Percentiles rank a stretch among this genome's conserved stretches.
phyloP scores from a whole-genome alignment of 805 yeast genomes.

The Candida nemodendra region DNA sequence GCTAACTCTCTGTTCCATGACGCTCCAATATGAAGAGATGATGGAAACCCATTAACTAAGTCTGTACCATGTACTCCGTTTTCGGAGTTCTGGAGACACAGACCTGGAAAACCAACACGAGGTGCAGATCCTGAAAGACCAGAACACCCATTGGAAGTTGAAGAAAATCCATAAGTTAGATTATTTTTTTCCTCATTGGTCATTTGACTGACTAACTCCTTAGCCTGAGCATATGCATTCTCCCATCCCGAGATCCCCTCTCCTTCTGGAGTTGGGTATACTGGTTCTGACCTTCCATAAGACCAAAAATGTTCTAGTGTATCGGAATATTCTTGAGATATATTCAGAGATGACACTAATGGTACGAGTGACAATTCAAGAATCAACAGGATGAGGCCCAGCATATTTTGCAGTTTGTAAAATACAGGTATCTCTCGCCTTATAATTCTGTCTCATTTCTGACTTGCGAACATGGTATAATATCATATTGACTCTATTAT shows the following conservation, averaged over 20 bases:
- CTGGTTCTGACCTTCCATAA: constrained; percentile 19
- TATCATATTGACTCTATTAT: too few species aligned
- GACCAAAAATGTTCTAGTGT: constrained; percentile 15
- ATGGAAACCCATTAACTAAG: constrained; percentile 54
- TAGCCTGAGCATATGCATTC: constrained; percentile 54
- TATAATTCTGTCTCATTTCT: too few species aligned
- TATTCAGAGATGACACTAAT: background rate
- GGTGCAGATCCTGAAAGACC: constrained; percentile 65
- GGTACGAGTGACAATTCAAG: too few species aligned
- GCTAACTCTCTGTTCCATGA: constrained; percentile 55
- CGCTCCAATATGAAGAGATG: constrained; percentile 57
- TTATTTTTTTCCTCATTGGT: constrained; percentile 59
- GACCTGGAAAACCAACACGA: constrained; percentile 50
- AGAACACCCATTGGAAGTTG: constrained; percentile 9
- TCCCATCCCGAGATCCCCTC: constrained; percentile 43
- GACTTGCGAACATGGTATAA: too few species aligned
- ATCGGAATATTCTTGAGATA: background rate
- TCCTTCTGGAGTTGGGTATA: constrained; percentile 19
- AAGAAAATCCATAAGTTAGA: constrained; percentile 49
- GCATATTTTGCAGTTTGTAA: too few species aligned
- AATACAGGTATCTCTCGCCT: too few species aligned
- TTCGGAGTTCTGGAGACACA: constrained; percentile 65
- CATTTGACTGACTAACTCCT: constrained; percentile 54
- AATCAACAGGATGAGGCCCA: too few species aligned
- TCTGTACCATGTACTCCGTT: constrained; percentile 59